Base-by-base conservation (phyloP, 768 basidiomycete species). In the Pisolithus marmoratus region DNA sequence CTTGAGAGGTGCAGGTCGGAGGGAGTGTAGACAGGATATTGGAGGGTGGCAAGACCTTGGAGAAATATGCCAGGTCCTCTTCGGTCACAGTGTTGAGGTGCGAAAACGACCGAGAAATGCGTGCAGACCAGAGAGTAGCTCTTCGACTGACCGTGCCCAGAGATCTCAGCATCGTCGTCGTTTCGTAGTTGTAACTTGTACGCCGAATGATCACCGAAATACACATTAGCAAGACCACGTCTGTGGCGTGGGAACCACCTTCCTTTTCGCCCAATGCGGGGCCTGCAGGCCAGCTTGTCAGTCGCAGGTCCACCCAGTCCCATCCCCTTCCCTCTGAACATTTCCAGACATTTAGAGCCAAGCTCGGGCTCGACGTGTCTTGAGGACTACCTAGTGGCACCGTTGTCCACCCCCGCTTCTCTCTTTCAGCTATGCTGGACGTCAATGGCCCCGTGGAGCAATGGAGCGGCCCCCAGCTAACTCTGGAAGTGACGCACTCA, bases 1-100 rank as follows among this genome's bases (percentile, higher is more conserved):
- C 74, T 8, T 73, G 37, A n/a, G 80, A 52, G 17, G 70, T 59
- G 8, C 76, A 67, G 41, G 56, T 56, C 14, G 86, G 77, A 23
- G 80, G 61, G 2, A 88, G 74, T 8, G 86, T 85, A 19, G 89
- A 84, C 15, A 91, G 70, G 49, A 91, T 79, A 29, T 85, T 77
- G 5, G 79, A 72, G 1, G 76, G 68, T 0, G 85, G 74, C 7
- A 91, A 79, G 49, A 90, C 73, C 49, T 73, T 72, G n/a, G 81
- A 62, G 64, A 91, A 87, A 63, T 88, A 80, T 7, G 75, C 76
- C 46, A 90, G 60, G 63, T 91, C 88, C 5, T 78, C 65, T 31
- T 73, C 65, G 1, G 76, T 75, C 53, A 87, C 77, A 15, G 83
- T 58, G 57, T 72, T 77, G 41, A 83, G 67, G 50, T 62, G 64